These are phyloP conservation scores for Yamadazyma diospyri DNA, from an alignment of 1,139 yeast genomes.

Conservation along the genomic window DNA sequence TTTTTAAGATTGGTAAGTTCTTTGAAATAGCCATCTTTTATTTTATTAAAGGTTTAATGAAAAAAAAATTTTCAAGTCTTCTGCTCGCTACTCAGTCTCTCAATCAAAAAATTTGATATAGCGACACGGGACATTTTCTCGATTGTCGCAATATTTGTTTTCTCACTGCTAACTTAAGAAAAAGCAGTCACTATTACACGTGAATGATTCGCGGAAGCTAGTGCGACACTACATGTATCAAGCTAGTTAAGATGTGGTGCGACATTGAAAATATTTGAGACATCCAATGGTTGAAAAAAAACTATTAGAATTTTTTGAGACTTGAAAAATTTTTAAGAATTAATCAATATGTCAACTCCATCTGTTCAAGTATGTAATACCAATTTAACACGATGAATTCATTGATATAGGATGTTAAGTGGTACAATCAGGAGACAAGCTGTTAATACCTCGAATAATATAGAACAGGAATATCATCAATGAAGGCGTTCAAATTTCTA, in stretches of 20 bases:
- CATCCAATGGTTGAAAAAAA: too few species aligned
- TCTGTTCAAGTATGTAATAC: slow-evolving; percentile 62
- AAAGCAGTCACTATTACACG: slow-evolving; percentile 1
- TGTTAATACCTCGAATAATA: too few species aligned
- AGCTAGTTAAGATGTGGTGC: too few species aligned
- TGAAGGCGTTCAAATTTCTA: too few species aligned
- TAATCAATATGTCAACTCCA: slow-evolving; percentile 52
- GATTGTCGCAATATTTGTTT: not conserved
- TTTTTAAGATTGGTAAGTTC: slow-evolving; percentile 96
- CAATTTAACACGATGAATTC: not conserved
- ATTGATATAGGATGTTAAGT: too few species aligned
- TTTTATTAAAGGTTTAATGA: slow-evolving; percentile 13
- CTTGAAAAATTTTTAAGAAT: slow-evolving; percentile 12
- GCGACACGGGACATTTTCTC: slow-evolving; percentile 3
- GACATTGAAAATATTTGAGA: not conserved
- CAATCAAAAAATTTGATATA: slow-evolving; percentile 1
- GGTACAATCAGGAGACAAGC: too few species aligned
- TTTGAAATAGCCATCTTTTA: slow-evolving; percentile 80
- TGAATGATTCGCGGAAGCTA: too few species aligned
- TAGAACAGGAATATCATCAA: too few species aligned
- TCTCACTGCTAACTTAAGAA: not conserved
- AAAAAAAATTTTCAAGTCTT: slow-evolving; percentile 6
- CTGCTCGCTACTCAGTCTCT: slow-evolving; percentile 2
- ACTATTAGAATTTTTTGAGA: slow-evolving; percentile 1
- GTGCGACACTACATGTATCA: too few species aligned